These are phyloP conservation scores for Lenwebbia sp. DNA, from an alignment of 345 rosid species.

Conservation along the genomic window DNA sequence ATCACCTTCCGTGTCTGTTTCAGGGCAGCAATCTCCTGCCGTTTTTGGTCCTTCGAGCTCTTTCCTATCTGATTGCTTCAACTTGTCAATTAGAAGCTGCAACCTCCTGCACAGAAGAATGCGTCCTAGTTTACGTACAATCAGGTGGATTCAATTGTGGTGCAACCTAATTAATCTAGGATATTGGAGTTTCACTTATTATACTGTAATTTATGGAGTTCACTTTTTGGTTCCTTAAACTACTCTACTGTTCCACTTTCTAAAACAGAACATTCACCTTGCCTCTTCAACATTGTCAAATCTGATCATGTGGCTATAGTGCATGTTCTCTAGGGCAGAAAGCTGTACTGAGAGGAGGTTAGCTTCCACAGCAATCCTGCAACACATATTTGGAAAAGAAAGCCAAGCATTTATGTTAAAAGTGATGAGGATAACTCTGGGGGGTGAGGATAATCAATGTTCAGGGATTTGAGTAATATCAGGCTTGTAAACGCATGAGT, in stretches of 20 bases:
- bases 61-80: constrained; percentile 32
- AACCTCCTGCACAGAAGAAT: constrained; percentile 41
- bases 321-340: constrained; percentile 86
- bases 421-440: neutral
- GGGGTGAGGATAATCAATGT: neutral
- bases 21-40: constrained; percentile 56
- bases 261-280: constrained; percentile 37
- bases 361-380: constrained; percentile 75
- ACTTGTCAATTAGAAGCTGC: constrained; percentile 47
- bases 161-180: neutral
- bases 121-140: neutral
- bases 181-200: neutral
- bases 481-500: neutral
- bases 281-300: constrained; percentile 70
- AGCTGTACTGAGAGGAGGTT: constrained; percentile 60
- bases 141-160: neutral
- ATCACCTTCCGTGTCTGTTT: constrained; percentile 79
- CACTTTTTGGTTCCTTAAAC: neutral
- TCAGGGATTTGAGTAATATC: neutral
- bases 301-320: constrained; percentile 92
- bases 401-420: neutral
- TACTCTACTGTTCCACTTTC: neutral
- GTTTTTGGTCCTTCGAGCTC: constrained; percentile 23
- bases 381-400: neutral
- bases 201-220: neutral